These are phyloP conservation scores for Aureobasidium subglaciale DNA, from an alignment of 2,329 filamentous ascomycete species.

Conservation along the genomic window DNA sequence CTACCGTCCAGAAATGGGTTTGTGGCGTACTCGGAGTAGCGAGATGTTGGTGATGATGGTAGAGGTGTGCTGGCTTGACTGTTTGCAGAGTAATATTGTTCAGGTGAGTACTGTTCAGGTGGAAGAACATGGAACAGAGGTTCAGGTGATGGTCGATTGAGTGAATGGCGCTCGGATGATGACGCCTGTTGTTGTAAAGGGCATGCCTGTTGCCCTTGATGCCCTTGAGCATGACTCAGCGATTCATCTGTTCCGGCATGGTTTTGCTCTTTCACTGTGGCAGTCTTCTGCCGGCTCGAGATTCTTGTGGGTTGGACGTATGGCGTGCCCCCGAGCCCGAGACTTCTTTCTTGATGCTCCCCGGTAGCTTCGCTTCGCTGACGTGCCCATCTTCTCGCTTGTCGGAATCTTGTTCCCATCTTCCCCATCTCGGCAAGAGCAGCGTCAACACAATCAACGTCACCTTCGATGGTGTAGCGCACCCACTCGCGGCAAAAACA, in stretches of 20 bases:
- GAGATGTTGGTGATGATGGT: background rate
- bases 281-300: background rate
- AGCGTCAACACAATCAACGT: constrained; percentile 8
- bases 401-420: background rate
- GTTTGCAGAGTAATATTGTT: background rate
- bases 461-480: constrained; percentile 13
- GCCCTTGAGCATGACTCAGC: no score
- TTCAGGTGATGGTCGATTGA: background rate
- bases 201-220: no score
- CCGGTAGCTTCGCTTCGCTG: background rate
- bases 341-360: background rate
- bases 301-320: background rate
- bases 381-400: constrained; percentile 3
- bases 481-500: constrained; percentile 20
- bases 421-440: background rate
- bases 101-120: background rate
- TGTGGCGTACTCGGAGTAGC: background rate
- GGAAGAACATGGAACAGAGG: background rate
- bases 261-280: background rate
- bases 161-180: background rate
- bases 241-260: no score
- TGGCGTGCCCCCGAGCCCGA: background rate
- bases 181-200: no score
- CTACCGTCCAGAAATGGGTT: background rate
- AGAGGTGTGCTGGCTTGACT: background rate